Evolutionary conservation across 495 filamentous ascomycete genomes (phyloP).

Genomic region (Daldinia loculata): DNA sequence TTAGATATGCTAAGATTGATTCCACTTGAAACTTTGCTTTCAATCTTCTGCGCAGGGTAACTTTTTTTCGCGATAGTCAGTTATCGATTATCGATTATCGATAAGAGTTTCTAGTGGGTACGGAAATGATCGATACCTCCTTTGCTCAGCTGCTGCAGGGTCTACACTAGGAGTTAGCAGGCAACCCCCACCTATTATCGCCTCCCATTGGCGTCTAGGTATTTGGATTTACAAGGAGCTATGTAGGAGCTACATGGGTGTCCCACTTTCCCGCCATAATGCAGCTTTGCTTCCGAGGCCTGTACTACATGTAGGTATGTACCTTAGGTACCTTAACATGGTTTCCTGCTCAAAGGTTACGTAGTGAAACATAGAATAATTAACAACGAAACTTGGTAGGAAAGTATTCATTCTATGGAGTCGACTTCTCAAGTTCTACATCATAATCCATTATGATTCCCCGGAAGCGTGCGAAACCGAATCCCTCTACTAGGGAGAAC

Average conservation of each 20-base stretch:
- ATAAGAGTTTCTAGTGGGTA: constrained; percentile 21
- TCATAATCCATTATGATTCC: constrained; percentile 58
- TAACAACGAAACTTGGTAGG: constrained; percentile 12
- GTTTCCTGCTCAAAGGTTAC: not conserved
- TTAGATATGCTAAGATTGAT: constrained; percentile 12
- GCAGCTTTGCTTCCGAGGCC: constrained; percentile 29
- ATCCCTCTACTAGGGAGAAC: constrained; percentile 51
- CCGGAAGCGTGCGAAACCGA: constrained; percentile 71
- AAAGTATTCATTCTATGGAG: constrained; percentile 11
- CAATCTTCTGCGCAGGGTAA: constrained; percentile 20
- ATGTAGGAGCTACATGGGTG: too few relatives aligned
- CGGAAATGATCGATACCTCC: not conserved
- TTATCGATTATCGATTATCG: constrained; percentile 44
- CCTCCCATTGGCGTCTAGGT: constrained; percentile 6
- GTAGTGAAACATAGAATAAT: constrained; percentile 1
- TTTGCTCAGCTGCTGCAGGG: constrained; percentile 2
- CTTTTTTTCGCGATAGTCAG: constrained; percentile 32
- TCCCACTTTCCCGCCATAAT: constrained; percentile 15
- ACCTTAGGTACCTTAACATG: not conserved
- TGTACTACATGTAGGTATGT: too few relatives aligned
- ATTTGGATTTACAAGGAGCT: constrained; percentile 12
- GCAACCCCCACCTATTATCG: constrained; percentile 8
- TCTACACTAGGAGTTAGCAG: not conserved
- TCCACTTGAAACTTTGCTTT: constrained; percentile 13
- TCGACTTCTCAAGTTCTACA: not conserved